phyloP scores from a whole-genome alignment of 2,329 filamentous ascomycete species.

The Nothophoma quercina region DNA sequence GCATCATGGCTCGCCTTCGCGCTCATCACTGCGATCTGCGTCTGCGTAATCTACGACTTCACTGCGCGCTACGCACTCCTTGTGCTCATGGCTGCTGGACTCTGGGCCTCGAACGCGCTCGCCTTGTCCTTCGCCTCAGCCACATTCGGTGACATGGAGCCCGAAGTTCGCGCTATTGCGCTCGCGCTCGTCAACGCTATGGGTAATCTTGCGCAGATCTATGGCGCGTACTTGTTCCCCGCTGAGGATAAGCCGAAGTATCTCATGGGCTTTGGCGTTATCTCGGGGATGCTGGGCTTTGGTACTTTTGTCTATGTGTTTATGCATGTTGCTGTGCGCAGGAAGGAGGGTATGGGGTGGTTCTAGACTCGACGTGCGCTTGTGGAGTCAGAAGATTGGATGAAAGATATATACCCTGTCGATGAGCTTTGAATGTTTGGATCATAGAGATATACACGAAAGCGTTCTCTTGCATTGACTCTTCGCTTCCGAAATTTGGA shows the following conservation, averaged over 20 bases:
- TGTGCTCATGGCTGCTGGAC: slow-evolving; percentile 63
- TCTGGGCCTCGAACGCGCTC: slow-evolving; percentile 63
- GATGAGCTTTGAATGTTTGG: not conserved
- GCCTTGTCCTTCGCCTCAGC: slow-evolving; percentile 61
- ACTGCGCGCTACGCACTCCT: slow-evolving; percentile 63
- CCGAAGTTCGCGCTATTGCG: slow-evolving; percentile 60
- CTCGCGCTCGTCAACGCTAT: slow-evolving; percentile 63
- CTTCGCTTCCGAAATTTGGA: too few species aligned
- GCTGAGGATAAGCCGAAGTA: slow-evolving; percentile 56
- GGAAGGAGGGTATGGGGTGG: slow-evolving; percentile 30
- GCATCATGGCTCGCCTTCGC: slow-evolving; percentile 56
- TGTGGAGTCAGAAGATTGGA: too few species aligned
- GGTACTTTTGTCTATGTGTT: slow-evolving; percentile 38
- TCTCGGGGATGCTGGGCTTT: slow-evolving; percentile 43
- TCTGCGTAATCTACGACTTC: slow-evolving; percentile 58
- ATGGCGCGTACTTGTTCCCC: slow-evolving; percentile 63
- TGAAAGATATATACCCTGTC: not conserved
- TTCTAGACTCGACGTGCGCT: not conserved
- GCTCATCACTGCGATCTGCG: slow-evolving; percentile 50
- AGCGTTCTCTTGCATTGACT: too few species aligned
- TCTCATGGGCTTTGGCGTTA: slow-evolving; percentile 45
- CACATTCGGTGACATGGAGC: slow-evolving; percentile 59
- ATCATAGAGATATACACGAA: too few species aligned
- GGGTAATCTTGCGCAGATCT: slow-evolving; percentile 64
- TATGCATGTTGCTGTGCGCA: slow-evolving; percentile 39